phyloP scores from a whole-genome alignment of 176 grass and related monocot genomes.

The Lolium perenne region DNA sequence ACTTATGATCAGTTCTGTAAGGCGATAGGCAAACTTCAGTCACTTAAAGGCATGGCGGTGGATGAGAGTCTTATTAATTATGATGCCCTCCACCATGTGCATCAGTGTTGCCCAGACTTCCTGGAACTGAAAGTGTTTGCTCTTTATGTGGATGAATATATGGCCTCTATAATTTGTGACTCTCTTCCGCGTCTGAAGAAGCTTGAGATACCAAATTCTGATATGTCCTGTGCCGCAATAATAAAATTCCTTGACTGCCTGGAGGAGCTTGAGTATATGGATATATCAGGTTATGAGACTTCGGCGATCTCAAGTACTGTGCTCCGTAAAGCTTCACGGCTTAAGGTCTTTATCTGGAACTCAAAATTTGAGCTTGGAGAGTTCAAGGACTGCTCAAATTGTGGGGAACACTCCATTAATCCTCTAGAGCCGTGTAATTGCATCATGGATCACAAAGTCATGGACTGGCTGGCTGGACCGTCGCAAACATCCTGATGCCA shows the following conservation, averaged over 20 bases:
- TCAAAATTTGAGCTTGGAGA: slow-evolving; percentile 70
- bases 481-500: slow-evolving; percentile 30
- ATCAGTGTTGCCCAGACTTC: slow-evolving; percentile 50
- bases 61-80: slow-evolving; percentile 54
- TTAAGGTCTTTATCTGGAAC: slow-evolving; percentile 67
- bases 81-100: slow-evolving; percentile 57
- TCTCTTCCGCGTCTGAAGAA: slow-evolving; percentile 61
- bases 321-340: slow-evolving; percentile 58
- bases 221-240: slow-evolving; percentile 48
- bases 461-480: slow-evolving; percentile 64
- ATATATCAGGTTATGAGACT: slow-evolving; percentile 74
- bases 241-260: slow-evolving; percentile 60
- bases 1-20: slow-evolving; percentile 44
- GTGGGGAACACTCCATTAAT: slow-evolving; percentile 46
- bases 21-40: slow-evolving; percentile 45
- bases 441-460: slow-evolving; percentile 58
- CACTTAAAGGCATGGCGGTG: slow-evolving; percentile 72
- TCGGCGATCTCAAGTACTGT: slow-evolving; percentile 52
- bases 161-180: slow-evolving; percentile 61
- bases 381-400: slow-evolving; percentile 58
- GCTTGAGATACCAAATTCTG: slow-evolving; percentile 67
- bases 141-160: slow-evolving; percentile 53
- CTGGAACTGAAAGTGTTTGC: slow-evolving; percentile 60
- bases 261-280: slow-evolving; percentile 66
- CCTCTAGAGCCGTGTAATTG: slow-evolving; percentile 49